Evolutionary conservation across 2,329 filamentous ascomycete genomes (phyloP).

Genomic region (Aspergillus hiratsukae): DNA sequence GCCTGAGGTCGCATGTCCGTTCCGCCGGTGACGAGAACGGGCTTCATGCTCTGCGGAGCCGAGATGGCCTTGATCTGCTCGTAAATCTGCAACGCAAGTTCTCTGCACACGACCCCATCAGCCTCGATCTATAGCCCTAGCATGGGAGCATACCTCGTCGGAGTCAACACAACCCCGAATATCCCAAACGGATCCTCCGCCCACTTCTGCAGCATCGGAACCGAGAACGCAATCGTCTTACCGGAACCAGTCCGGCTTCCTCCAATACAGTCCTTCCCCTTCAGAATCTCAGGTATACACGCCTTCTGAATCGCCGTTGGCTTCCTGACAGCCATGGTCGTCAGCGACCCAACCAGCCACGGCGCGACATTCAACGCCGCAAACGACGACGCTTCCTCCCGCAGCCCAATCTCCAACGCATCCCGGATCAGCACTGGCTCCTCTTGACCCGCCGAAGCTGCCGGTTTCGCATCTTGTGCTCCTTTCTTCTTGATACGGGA

Average conservation of each 20-base stretch:
- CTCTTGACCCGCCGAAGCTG: conserved; percentile 16
- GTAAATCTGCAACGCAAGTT: conserved; percentile 91
- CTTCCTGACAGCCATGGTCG: conserved; percentile 72
- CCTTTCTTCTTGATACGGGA: conserved; percentile 41
- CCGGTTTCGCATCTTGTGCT: conserved; percentile 14
- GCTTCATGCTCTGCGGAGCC: conserved; percentile 79
- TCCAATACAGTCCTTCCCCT: conserved; percentile 90
- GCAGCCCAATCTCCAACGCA: conserved; percentile 36
- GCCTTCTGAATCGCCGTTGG: conserved; percentile 91
- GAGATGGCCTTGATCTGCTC: conserved; percentile 95
- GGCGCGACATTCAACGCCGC: conserved; percentile 68
- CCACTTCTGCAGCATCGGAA: conserved; percentile 91
- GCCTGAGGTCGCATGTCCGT: conserved; percentile 90
- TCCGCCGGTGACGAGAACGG: conserved; percentile 84
- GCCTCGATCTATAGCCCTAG: background rate
- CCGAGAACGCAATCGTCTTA: conserved; percentile 94
- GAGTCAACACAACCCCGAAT: conserved; percentile 83
- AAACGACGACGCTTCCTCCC: conserved; percentile 57
- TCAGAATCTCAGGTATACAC: conserved; percentile 88
- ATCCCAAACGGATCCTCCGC: conserved; percentile 87
- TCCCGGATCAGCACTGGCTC: conserved; percentile 38
- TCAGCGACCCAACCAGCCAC: conserved; percentile 82
- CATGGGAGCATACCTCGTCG: conserved; percentile 57
- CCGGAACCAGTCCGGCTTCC: conserved; percentile 92
- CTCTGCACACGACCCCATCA: conserved; percentile 46